Evolutionary conservation across 768 basidiomycete genomes (phyloP), one percentile per base, ranked within the genome.

Genomic region (Pleurotus djamor): DNA sequence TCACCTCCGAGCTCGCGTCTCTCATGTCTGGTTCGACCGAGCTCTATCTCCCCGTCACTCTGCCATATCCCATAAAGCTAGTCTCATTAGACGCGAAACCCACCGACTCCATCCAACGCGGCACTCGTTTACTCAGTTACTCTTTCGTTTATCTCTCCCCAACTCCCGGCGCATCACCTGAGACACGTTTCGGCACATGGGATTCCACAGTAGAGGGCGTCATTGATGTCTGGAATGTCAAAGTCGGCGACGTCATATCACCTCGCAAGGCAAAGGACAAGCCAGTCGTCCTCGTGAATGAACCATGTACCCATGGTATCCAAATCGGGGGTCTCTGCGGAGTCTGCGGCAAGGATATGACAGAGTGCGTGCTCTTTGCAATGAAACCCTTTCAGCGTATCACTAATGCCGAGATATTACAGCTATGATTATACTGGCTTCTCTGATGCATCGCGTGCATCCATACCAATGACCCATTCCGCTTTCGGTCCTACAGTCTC

Each of bases 251-350:
- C 64, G 78, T 84, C 55, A 76, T 94, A 50, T 80, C 87, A 13
- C 70, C 75, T 41, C 78, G 81, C 56, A 80, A 75, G 65, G 87
- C 89, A 9, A 83, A 78, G 60, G 83, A 84, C 47, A 81, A 74
- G 44, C 80, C 87, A 3, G 85, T 83, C 59, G 76, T 94, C 21
- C 72, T 83, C 38, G 77, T 98, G 62, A 74, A 84, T 48, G 96
- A 98, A 72, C 92, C 94, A n/a, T 99, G 96, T 76, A 94, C 93
- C 59, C 96, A 99, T 73, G 92, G 92, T 60, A 88, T 96, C 66
- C 96, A 98, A 71, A 78, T 96, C 52, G 87, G 88, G 44, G 96
- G 96, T 0, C 79, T 99, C 51, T 99, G 96, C 69, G 94, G 92
- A 1, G 72, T 97, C 34, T 99, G 96, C 68, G 96, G 95, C 38